Conservation (phyloP, 2,329 filamentous ascomycete genomes). For the Verticillium albo-atrum region DNA sequence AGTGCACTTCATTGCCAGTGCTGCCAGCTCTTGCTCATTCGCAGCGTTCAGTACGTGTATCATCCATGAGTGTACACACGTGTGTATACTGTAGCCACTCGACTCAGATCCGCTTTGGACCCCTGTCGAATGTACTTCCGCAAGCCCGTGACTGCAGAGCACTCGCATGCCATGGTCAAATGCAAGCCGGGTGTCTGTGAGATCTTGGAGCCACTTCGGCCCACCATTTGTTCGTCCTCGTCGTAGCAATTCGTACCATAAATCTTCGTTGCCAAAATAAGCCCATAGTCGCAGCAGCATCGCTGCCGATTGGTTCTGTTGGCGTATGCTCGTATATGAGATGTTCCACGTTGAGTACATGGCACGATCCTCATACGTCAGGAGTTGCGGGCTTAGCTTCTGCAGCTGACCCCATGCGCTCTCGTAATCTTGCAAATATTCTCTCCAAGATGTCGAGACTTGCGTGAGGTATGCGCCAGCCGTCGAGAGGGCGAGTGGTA, state of each 20-base stretch:
- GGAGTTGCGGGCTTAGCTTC: constrained; percentile 8
- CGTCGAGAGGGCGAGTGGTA: constrained; percentile 42
- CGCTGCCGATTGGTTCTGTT: constrained; percentile 4
- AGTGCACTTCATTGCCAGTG: constrained; percentile 8
- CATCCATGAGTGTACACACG: constrained; percentile 27
- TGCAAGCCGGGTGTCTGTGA: constrained; percentile 9
- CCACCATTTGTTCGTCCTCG: constrained; percentile 6
- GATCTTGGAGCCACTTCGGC: constrained; percentile 11
- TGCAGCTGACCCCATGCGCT: constrained; percentile 23
- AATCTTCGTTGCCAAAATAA: constrained; percentile 15
- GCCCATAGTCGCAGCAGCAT: constrained; percentile 18
- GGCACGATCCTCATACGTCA: constrained; percentile 11
- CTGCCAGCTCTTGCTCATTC: no score
- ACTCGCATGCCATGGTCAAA: constrained; percentile 5
- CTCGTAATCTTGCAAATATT: no score
- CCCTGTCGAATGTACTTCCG: background rate
- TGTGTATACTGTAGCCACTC: constrained; percentile 25
- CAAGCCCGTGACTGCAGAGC: constrained; percentile 13
- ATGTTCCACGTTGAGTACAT: constrained; percentile 15
- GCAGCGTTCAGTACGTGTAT: constrained; percentile 18
- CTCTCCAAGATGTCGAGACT: no score
- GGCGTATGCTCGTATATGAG: constrained; percentile 12
- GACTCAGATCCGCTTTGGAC: constrained; percentile 2
- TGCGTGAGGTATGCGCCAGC: constrained; percentile 39
- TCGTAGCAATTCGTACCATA: constrained; percentile 15